Percentiles rank a stretch among this genome's conserved stretches.
These are phyloP conservation scores for Phytophthora podocarpi DNA, from an alignment of 352 stramenopile genomes.

Conservation along the genomic window DNA sequence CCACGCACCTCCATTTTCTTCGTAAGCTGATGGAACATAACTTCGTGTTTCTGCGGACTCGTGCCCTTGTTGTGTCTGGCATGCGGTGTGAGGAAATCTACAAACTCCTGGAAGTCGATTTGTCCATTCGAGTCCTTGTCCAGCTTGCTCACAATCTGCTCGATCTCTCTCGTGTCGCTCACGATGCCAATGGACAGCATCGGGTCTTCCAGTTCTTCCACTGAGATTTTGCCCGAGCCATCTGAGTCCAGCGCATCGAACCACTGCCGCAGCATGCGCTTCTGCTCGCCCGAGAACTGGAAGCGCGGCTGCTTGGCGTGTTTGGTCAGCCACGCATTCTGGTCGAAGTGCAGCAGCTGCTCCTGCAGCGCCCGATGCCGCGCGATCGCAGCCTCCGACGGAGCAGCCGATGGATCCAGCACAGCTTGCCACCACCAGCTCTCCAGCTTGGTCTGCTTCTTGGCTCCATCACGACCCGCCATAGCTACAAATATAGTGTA, in stretches of 20 bases:
- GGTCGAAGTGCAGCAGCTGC: constrained; percentile 60
- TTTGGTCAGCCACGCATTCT: constrained; percentile 74
- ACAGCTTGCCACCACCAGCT: constrained; percentile 41
- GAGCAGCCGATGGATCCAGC: constrained; percentile 19
- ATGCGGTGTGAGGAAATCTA: constrained; percentile 75
- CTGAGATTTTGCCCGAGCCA: constrained; percentile 71
- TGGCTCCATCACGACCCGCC: neutral
- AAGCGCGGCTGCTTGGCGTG: constrained; percentile 63
- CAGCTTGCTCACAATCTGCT: constrained; percentile 57
- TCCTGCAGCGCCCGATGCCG: constrained; percentile 46
- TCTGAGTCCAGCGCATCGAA: constrained; percentile 77
- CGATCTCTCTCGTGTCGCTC: constrained; percentile 66
- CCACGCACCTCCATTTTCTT: constrained; percentile 82
- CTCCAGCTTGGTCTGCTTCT: constrained; percentile 5
- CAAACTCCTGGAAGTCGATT: constrained; percentile 85
- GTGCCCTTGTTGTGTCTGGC: constrained; percentile 40
- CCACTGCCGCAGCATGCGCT: constrained; percentile 79
- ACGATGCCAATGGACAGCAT: constrained; percentile 84
- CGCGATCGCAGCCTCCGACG: constrained; percentile 18
- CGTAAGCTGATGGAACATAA: constrained; percentile 77
- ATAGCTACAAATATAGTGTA: no score
- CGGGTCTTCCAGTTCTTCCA: constrained; percentile 77
- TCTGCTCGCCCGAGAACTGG: constrained; percentile 74
- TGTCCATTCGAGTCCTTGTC: constrained; percentile 76
- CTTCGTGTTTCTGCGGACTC: constrained; percentile 58